Base-by-base conservation (phyloP, 495 filamentous ascomycete species). In the Aspergillus incahuasiensis region DNA sequence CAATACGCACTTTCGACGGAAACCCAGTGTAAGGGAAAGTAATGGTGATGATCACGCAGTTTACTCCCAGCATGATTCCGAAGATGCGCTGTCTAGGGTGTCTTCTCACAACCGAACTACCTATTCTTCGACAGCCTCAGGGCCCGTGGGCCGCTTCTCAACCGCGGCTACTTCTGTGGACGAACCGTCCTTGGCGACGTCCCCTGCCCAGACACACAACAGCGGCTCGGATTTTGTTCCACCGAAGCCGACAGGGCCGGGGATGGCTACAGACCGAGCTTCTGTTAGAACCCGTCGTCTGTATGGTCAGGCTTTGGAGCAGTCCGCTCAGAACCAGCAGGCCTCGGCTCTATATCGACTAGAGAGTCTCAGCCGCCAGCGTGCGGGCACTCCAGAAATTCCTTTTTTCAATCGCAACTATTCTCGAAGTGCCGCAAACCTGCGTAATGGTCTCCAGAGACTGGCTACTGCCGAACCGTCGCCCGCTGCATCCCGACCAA, bases 141-240 rank as follows among this genome's bases (percentile, higher is more conserved):
- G 78, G 1, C 70, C 68, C n/a, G 83, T 83, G 19, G 82, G 81
- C 21, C 84, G 89, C 12, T 84, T 81, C 13, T 97, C 94, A 1
- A 96, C 94, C 16, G 91, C 90, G 38, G 94, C 92, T 5, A 97
- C 92, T 5, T 98, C 94, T 0, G 76, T 96, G 52, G 84, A 86
- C n/a, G 96, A 92, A 13, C 84, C 90, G 52, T 77, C 76, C 12
- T 74, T 84, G 1, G 69, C 72, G 20, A 78, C 58, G 75, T 76
- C 68, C 63, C 80, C 58, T 58, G 61, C 63, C 34, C 63, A 64
- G 41, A 41, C 25, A n/a, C 42, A 45, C 18, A 45, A 52, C 8
- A 19, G n/a, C 24, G 41, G 16, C n/a, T 19, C 34, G 9, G 62
- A 59, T 6, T 43, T 22, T 22, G 24, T 25, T 9, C 7, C 11